Conservation (phyloP, 2,329 filamentous ascomycete genomes). For the Clonostachys chloroleuca region DNA sequence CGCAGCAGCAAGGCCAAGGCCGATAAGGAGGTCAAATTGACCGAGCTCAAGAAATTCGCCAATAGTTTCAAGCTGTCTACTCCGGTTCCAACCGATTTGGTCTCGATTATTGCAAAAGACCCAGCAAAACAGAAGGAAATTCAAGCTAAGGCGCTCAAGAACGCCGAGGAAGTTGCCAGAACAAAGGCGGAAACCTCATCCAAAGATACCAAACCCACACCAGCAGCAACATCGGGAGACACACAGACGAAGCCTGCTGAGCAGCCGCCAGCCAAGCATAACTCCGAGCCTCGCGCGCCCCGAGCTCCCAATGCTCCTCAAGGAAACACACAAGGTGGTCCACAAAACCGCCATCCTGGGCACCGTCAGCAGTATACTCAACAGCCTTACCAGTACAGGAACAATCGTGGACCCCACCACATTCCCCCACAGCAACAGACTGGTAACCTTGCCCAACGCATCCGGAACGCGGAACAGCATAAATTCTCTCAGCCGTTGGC, state of each 20-base stretch:
- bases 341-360: slow-evolving; percentile 36
- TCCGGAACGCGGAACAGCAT: slow-evolving; percentile 47
- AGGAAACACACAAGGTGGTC: slow-evolving; percentile 13
- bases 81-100: slow-evolving; percentile 84
- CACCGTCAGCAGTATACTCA: slow-evolving; percentile 44
- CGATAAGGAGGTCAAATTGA: slow-evolving; percentile 89
- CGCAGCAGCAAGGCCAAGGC: slow-evolving; percentile 55
- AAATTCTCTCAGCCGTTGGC: slow-evolving; percentile 37
- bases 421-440: slow-evolving; percentile 31
- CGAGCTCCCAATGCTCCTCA: slow-evolving; percentile 27
- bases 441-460: slow-evolving; percentile 42
- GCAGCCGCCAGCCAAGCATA: slow-evolving; percentile 10
- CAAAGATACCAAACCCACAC: slow-evolving; percentile 2
- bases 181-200: slow-evolving; percentile 33
- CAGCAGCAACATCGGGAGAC: slow-evolving; percentile 21
- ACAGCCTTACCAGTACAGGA: slow-evolving; percentile 42
- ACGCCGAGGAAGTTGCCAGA: slow-evolving; percentile 61
- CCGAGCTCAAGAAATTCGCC: slow-evolving; percentile 93
- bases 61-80: slow-evolving; percentile 91
- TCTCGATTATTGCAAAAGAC: slow-evolving; percentile 94
- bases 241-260: slow-evolving; percentile 19
- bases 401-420: slow-evolving; percentile 40
- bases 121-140: slow-evolving; percentile 92
- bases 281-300: slow-evolving; percentile 18
- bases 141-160: slow-evolving; percentile 77